These are phyloP conservation scores for Ramichloridium luteum DNA, from an alignment of 2,329 filamentous ascomycete species.

Conservation along the genomic window DNA sequence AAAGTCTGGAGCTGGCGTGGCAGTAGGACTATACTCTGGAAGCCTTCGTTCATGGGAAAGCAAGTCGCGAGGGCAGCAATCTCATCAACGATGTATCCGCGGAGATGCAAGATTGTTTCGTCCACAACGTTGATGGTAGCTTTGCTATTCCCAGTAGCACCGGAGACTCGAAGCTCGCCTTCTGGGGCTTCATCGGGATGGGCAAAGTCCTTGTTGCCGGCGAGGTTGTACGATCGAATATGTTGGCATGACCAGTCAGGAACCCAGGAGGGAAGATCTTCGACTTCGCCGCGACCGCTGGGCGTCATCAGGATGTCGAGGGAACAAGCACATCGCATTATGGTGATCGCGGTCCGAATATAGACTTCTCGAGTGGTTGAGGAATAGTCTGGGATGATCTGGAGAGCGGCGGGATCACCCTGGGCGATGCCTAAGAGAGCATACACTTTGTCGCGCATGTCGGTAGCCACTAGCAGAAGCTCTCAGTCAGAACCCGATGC, in stretches of 20 bases:
- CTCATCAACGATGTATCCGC: too few species aligned
- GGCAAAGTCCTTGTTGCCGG: slow-evolving; percentile 6
- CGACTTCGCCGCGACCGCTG: not conserved
- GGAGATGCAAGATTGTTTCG: too few species aligned
- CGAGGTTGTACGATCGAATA: slow-evolving; percentile 2
- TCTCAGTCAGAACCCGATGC: slow-evolving; percentile 1
- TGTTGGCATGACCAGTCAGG: slow-evolving; percentile 4
- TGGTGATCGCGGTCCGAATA: not conserved
- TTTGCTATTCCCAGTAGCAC: slow-evolving; percentile 1
- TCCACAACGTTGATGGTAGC: slow-evolving; percentile 1
- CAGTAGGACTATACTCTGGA: slow-evolving; percentile 1
- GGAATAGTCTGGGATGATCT: not conserved
- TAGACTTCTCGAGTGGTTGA: not conserved
- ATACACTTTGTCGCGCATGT: slow-evolving; percentile 6
- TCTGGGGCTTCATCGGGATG: too few species aligned
- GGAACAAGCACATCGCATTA: not conserved
- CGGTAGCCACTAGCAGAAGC: slow-evolving; percentile 4
- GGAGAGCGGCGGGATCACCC: not conserved
- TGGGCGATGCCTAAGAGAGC: slow-evolving; percentile 4
- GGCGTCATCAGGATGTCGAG: slow-evolving; percentile 2
- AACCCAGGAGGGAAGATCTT: slow-evolving; percentile 3
- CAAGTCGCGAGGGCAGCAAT: too few species aligned
- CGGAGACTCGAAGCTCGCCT: too few species aligned
- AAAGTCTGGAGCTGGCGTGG: slow-evolving; percentile 1
- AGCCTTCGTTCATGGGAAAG: too few species aligned